Evolutionary conservation across 2,329 filamentous ascomycete genomes (phyloP).

Genomic region (Paracoccidioides brasiliensis): DNA sequence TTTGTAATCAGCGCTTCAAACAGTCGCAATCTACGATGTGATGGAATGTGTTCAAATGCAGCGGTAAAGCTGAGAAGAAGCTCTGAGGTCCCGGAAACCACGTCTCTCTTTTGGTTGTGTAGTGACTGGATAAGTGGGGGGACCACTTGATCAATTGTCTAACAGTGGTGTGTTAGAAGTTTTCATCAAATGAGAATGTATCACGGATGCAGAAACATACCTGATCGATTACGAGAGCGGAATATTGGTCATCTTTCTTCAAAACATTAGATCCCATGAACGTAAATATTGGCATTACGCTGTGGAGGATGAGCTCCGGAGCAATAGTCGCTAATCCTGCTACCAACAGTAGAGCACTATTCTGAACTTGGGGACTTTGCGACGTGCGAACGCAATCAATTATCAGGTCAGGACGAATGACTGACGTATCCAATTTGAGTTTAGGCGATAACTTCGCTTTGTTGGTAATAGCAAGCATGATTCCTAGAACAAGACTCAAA

Average conservation of each 20-base stretch:
- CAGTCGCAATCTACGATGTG: slow-evolving; percentile 66
- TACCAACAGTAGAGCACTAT: slow-evolving; percentile 75
- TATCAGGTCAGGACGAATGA: slow-evolving; percentile 75
- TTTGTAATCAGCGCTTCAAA: slow-evolving; percentile 79
- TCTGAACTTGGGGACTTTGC: slow-evolving; percentile 84
- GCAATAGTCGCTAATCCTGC: slow-evolving; percentile 75
- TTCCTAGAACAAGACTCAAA: slow-evolving; percentile 70
- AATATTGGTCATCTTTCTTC: slow-evolving; percentile 90
- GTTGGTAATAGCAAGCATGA: slow-evolving; percentile 71
- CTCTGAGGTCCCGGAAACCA: slow-evolving; percentile 70
- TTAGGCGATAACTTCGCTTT: slow-evolving; percentile 45
- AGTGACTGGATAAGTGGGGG: slow-evolving; percentile 81
- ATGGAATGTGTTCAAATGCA: slow-evolving; percentile 89
- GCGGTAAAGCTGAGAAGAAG: slow-evolving; percentile 91
- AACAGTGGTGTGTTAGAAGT: background rate
- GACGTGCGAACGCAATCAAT: slow-evolving; percentile 91
- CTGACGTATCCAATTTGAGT: slow-evolving; percentile 57
- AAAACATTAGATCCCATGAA: slow-evolving; percentile 92
- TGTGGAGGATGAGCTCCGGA: slow-evolving; percentile 84
- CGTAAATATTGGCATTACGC: slow-evolving; percentile 97
- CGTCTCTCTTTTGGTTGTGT: slow-evolving; percentile 61
- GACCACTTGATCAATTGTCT: slow-evolving; percentile 82
- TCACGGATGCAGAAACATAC: slow-evolving; percentile 9
- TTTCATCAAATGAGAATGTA: slow-evolving; percentile 21
- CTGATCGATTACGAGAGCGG: slow-evolving; percentile 83